phyloP scores from a whole-genome alignment of 2,329 filamentous ascomycete genomes.

The Penicillium occitanis region DNA sequence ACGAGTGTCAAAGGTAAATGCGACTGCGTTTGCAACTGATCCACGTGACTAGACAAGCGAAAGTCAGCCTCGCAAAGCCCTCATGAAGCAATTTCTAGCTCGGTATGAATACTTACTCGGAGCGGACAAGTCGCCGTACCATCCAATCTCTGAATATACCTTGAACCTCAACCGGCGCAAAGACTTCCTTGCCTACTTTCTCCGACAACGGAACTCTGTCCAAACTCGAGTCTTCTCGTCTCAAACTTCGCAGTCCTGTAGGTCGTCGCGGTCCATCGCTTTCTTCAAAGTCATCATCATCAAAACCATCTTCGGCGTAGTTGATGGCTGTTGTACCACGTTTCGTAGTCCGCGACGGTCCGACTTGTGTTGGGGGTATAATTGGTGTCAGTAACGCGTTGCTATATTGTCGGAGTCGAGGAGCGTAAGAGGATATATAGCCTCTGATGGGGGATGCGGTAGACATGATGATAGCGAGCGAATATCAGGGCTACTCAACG shows the following conservation, averaged over 20 bases:
- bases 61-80: neutral
- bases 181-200: conserved; percentile 79
- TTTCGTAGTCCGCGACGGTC: conserved; percentile 84
- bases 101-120: conserved; percentile 39
- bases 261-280: conserved; percentile 69
- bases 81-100: neutral
- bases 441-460: conserved; percentile 73
- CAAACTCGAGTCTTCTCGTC: conserved; percentile 69
- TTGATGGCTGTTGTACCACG: conserved; percentile 95
- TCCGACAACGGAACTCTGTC: conserved; percentile 66
- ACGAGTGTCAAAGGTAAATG: conserved; percentile 85
- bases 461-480: conserved; percentile 44
- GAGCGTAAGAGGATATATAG: conserved; percentile 87
- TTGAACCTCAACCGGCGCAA: conserved; percentile 76
- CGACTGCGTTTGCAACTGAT: conserved; percentile 64
- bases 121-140: conserved; percentile 62
- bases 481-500: conserved; percentile 30
- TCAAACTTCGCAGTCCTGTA: conserved; percentile 74
- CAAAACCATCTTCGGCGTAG: conserved; percentile 94
- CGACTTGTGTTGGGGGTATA: conserved; percentile 66
- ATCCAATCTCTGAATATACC: conserved; percentile 97
- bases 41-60: conserved; percentile 46
- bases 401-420: conserved; percentile 82
- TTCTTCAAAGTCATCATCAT: conserved; percentile 64
- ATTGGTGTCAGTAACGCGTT: conserved; percentile 89